phyloP scores from a whole-genome alignment of 2,329 filamentous ascomycete species.

The Sarocladiaceae sp. region DNA sequence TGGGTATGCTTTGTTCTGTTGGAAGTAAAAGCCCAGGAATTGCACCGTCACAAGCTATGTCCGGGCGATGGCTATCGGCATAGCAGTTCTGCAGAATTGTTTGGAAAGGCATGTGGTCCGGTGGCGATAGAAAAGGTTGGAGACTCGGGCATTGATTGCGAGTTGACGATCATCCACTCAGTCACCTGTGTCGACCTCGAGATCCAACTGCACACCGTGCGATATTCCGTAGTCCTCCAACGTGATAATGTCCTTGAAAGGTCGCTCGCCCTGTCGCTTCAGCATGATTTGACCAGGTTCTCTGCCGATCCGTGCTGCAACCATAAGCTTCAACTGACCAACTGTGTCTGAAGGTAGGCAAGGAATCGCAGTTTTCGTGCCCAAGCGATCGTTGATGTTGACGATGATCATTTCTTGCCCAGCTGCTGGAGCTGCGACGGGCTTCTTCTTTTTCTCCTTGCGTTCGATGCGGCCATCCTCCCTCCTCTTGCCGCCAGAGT shows the following conservation, averaged over 20 bases:
- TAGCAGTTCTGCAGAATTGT: too few species aligned
- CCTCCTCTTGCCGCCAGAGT: constrained; percentile 22
- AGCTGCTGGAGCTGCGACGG: constrained; percentile 20
- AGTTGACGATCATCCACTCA: constrained; percentile 28
- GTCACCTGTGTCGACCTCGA: constrained; percentile 59
- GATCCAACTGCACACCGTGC: constrained; percentile 72
- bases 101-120: too few species aligned
- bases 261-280: constrained; percentile 85
- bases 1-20: too few species aligned
- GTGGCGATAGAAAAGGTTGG: too few species aligned
- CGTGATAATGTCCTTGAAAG: constrained; percentile 87
- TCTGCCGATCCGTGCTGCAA: constrained; percentile 82
- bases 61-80: too few species aligned
- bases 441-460: constrained; percentile 33
- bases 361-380: constrained; percentile 91
- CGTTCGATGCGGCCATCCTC: constrained; percentile 30
- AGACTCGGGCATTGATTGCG: too few species aligned
- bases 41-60: too few species aligned
- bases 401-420: constrained; percentile 88
- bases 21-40: too few species aligned
- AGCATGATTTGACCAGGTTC: constrained; percentile 88
- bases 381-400: constrained; percentile 89
- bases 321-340: constrained; percentile 84
- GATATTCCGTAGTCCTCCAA: constrained; percentile 92
- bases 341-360: constrained; percentile 83